Base-by-base conservation (phyloP, 345 rosid species). In the Xanthoceras sorbifolium region DNA sequence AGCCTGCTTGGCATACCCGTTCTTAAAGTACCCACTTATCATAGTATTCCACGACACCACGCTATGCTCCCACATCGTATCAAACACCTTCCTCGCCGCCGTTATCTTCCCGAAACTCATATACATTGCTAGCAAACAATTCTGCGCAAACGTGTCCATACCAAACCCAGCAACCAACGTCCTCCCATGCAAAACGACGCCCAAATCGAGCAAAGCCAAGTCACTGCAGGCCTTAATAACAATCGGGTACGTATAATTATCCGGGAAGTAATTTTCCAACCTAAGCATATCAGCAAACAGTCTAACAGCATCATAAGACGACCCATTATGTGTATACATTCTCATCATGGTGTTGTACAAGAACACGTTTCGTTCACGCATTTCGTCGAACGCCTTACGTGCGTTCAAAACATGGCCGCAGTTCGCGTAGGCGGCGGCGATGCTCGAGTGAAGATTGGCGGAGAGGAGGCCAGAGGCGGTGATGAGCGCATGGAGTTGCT, bases 11-110 rank as follows among this genome's bases (percentile, higher is more conserved):
- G 86, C 79, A 69, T 71, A 80, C 9, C 90, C 91, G 76, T 86
- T 89, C 73, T 79, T 89, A 28, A 67, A 88, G 81, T 86, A 87
- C 74, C 96, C 96, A 82, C 86, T 89, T 29, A 91, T 86, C 90
- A 87, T 80, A 34, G 89, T 82, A 65, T 88, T 91, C 92, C 93
- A 91, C 0, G 96, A 87, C 10, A 91, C 88, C 83, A 88, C 90
- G 69, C 76, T 85, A 40, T 80, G 69, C 77, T 81, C 85, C 79
- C 67, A 69, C 89, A 88, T 81, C 26, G 46, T 64, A 74, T 87
- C 84, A 87, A 91, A 91, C 77, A 87, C 81, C 34, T 40, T 87
- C 75, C 84, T 76, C 11, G 91, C 96, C 42, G 73, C 84, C 50
- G 73, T 84, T 34, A 72, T 42, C 79, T 72, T 76, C 71, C 93